Evolutionary conservation across 2,329 filamentous ascomycete species (phyloP).

Genomic region (Clarireedia paspali): DNA sequence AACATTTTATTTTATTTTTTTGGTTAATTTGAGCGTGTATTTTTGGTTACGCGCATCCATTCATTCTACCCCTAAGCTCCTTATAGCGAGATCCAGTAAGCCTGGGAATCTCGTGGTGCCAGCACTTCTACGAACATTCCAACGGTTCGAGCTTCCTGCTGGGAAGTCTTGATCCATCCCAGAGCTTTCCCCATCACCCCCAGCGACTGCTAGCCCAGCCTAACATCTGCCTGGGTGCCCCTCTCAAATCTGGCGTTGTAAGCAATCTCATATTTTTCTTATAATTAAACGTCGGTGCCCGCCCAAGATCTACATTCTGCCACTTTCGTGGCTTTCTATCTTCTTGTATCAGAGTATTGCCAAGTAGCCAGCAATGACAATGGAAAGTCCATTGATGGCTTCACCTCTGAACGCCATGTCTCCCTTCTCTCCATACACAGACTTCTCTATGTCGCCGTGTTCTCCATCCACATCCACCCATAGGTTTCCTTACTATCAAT

Average conservation of each 20-base stretch:
- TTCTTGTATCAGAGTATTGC: background rate
- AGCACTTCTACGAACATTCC: background rate
- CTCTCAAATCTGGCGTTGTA: constrained; percentile 8
- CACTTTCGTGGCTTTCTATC: background rate
- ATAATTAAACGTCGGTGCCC: constrained; percentile 2
- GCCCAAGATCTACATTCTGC: background rate
- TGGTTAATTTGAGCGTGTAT: background rate
- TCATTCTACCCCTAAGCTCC: background rate
- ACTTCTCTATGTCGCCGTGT: constrained; percentile 48
- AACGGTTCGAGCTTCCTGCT: background rate
- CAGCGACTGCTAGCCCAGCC: constrained; percentile 1
- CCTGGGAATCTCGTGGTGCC: background rate
- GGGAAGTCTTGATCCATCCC: background rate
- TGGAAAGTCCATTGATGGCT: constrained; percentile 55
- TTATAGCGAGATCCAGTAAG: background rate
- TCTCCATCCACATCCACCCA: constrained; percentile 39
- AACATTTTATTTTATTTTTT: background rate
- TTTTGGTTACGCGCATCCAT: constrained; percentile 7
- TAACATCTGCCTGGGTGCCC: constrained; percentile 6
- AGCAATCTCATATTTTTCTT: constrained; percentile 5
- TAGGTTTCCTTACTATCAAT: constrained; percentile 39
- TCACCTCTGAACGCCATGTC: constrained; percentile 52
- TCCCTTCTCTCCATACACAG: constrained; percentile 43
- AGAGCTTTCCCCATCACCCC: constrained; percentile 5
- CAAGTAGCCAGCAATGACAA: constrained; percentile 39